A percentile compares a stretch with the other conserved stretches of the same genome.
Conservation (phyloP, 257 asterid genomes). For the Solanum chilense region DNA sequence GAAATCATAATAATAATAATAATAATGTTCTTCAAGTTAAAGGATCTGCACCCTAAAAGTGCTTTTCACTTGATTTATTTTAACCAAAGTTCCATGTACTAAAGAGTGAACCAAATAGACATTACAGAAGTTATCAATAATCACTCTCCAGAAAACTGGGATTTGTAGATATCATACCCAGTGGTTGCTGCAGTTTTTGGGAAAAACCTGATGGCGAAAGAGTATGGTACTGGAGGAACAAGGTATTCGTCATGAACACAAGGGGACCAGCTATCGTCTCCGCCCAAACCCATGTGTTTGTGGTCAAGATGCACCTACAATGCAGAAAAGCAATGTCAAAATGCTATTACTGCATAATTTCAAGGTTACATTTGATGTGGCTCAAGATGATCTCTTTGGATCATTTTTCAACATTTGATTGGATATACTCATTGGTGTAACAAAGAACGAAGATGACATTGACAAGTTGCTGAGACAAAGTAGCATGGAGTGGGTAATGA, state of each 20-base stretch:
- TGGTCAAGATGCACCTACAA: constrained; percentile 94
- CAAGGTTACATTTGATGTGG: not conserved
- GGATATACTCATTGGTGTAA: not conserved
- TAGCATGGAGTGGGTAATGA: not conserved
- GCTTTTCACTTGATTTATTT: not conserved
- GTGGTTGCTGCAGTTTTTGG: constrained; percentile 42
- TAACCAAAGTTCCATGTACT: not conserved
- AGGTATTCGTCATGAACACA: constrained; percentile 69
- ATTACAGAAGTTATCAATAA: not conserved
- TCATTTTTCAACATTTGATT: not conserved
- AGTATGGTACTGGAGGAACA: constrained; percentile 63
- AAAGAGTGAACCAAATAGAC: not conserved
- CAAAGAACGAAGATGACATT: not conserved
- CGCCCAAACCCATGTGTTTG: constrained; percentile 90
- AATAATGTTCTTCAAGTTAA: not conserved
- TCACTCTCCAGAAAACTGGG: constrained; percentile 21
- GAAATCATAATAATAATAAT: not conserved
- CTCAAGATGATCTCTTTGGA: not conserved
- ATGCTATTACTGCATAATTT: not conserved
- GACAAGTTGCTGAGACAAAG: not conserved
- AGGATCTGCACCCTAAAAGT: not conserved
- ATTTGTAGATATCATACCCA: constrained; percentile 38
- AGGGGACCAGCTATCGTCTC: constrained; percentile 99
- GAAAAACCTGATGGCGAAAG: constrained; percentile 60
- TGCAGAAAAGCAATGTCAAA: not conserved